Conservation (phyloP, 148 eudicot genomes). For the Chenopodium formosanum region DNA sequence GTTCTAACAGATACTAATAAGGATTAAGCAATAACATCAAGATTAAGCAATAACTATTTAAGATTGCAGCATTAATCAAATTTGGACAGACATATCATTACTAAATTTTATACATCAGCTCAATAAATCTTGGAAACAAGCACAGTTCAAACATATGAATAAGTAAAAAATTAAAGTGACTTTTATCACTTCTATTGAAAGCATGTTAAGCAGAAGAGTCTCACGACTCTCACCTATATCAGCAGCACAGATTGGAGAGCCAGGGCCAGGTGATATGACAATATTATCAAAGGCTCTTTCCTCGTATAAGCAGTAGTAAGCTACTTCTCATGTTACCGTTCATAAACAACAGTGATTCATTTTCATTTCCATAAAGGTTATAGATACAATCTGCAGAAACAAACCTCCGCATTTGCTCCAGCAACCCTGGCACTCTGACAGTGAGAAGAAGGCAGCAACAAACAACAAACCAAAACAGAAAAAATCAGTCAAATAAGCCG, state of each 20-base stretch:
- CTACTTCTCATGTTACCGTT: conserved; percentile 79
- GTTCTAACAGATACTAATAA: no score
- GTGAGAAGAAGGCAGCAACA: no score
- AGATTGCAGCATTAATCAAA: neutral
- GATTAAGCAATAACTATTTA: neutral
- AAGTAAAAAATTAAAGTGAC: neutral
- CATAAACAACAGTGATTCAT: conserved; percentile 24
- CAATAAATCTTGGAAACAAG: neutral
- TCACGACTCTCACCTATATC: conserved; percentile 20
- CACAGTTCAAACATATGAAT: neutral
- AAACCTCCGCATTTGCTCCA: no score
- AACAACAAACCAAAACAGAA: no score
- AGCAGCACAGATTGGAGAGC: conserved; percentile 82
- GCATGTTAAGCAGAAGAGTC: conserved; percentile 19
- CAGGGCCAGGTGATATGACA: conserved; percentile 98
- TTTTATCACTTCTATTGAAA: neutral
- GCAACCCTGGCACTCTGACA: no score
- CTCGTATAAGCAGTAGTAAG: conserved; percentile 65
- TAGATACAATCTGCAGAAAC: no score
- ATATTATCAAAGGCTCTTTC: conserved; percentile 89
- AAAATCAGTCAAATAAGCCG: no score
- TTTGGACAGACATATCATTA: neutral
- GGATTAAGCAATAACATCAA: no score
- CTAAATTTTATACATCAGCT: neutral
- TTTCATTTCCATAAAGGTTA: no score